A percentile compares a stretch with the other conserved stretches of the same genome.
These are phyloP conservation scores for Penicillium fimorum DNA, from an alignment of 495 filamentous ascomycete species.

Conservation along the genomic window DNA sequence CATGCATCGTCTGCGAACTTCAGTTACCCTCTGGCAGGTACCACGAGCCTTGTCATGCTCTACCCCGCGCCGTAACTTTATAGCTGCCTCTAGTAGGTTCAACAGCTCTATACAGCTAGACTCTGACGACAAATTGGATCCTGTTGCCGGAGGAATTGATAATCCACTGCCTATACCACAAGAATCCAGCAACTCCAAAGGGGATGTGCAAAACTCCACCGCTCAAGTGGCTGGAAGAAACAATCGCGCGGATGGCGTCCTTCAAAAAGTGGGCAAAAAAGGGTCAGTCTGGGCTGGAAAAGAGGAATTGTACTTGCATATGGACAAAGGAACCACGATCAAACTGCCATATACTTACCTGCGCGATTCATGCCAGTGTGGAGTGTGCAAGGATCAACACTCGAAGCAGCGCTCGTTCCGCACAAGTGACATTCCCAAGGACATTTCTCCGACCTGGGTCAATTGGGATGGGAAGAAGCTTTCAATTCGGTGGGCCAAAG, in stretches of 20 bases:
- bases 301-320: constrained; percentile 8
- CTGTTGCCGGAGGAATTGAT: background rate
- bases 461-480: constrained; percentile 44
- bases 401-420: constrained; percentile 82
- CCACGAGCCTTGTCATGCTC: constrained; percentile 5
- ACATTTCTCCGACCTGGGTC: constrained; percentile 42
- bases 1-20: constrained; percentile 17
- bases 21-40: constrained; percentile 9
- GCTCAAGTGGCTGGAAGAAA: background rate
- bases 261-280: background rate
- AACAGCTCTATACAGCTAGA: background rate
- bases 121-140: background rate
- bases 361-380: constrained; percentile 75
- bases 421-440: constrained; percentile 63
- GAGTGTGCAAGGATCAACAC: constrained; percentile 67
- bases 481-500: constrained; percentile 60
- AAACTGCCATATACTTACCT: constrained; percentile 51
- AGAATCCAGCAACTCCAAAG: background rate
- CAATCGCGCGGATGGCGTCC: background rate
- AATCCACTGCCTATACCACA: no score
- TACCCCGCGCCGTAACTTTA: constrained; percentile 13
- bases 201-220: background rate
- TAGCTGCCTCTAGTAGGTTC: constrained; percentile 3
- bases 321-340: background rate
- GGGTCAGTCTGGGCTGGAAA: background rate